These are phyloP conservation scores for Mucor mucedo DNA, from an alignment of 371 early-diverging fungal species.

Conservation along the genomic window DNA sequence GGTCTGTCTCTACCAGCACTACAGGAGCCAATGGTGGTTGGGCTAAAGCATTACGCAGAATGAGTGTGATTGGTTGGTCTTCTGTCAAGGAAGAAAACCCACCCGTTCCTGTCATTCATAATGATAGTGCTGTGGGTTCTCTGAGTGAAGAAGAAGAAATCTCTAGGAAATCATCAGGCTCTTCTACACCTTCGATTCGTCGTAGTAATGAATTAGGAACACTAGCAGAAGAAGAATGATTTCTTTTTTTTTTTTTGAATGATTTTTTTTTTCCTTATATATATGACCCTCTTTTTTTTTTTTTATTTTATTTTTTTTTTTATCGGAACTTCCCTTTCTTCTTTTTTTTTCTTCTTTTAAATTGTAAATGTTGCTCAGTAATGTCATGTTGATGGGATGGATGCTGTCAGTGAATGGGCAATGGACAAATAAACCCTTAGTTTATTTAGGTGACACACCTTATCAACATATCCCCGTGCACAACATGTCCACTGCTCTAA, in stretches of 20 bases:
- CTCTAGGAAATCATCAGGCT: conserved; percentile 23
- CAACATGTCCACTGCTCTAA: conserved; percentile 29
- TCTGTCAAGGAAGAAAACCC: conserved; percentile 20
- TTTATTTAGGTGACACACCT: conserved; percentile 32
- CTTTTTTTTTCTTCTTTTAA: not conserved
- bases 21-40: conserved; percentile 37
- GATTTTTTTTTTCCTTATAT: conserved; percentile 4
- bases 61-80: conserved; percentile 55
- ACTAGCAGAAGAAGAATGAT: conserved; percentile 44
- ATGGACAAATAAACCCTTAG: not conserved
- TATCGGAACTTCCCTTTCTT: not conserved
- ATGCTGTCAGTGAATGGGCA: too few relatives aligned
- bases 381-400: not conserved
- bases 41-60: conserved; percentile 53
- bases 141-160: conserved; percentile 26
- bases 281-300: not conserved
- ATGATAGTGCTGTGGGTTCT: conserved; percentile 27
- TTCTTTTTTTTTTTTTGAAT: not conserved
- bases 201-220: conserved; percentile 52
- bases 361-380: not conserved
- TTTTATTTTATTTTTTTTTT: not conserved
- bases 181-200: conserved; percentile 42
- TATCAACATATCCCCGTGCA: conserved; percentile 30
- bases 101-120: conserved; percentile 2
- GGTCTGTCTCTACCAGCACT: conserved; percentile 25